Evolutionary conservation across 2,329 filamentous ascomycete species (phyloP).

Genomic region (Talaromyces sp.): DNA sequence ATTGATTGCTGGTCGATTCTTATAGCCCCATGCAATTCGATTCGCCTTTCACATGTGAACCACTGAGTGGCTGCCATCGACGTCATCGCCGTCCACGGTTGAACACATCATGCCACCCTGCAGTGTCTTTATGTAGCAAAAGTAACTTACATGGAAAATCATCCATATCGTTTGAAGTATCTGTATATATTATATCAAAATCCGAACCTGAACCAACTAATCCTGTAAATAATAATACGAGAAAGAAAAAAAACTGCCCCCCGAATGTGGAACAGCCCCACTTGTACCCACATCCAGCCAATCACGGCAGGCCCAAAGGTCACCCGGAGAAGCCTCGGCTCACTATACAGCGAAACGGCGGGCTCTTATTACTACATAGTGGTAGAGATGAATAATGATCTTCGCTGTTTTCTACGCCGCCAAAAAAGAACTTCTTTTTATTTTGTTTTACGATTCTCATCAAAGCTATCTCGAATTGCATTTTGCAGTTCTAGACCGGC

Average conservation of each 20-base stretch:
- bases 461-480: neutral
- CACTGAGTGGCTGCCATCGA: neutral
- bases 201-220: no score
- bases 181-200: no score
- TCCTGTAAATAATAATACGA: neutral
- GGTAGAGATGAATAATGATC: neutral
- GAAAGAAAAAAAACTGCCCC: neutral
- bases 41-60: conserved; percentile 7
- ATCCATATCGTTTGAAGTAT: neutral
- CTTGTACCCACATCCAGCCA: neutral
- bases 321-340: conserved; percentile 1
- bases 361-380: no score
- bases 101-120: neutral
- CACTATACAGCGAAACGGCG: neutral
- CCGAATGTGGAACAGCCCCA: neutral
- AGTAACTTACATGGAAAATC: neutral
- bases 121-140: neutral
- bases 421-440: neutral
- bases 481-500: neutral
- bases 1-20: neutral
- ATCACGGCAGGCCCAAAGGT: neutral
- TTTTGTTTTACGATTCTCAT: neutral
- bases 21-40: neutral
- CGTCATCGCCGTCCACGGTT: conserved; percentile 1
- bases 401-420: neutral